Evolutionary conservation across 495 filamentous ascomycete species (phyloP).

Genomic region (Clavariopsis aquatica): DNA sequence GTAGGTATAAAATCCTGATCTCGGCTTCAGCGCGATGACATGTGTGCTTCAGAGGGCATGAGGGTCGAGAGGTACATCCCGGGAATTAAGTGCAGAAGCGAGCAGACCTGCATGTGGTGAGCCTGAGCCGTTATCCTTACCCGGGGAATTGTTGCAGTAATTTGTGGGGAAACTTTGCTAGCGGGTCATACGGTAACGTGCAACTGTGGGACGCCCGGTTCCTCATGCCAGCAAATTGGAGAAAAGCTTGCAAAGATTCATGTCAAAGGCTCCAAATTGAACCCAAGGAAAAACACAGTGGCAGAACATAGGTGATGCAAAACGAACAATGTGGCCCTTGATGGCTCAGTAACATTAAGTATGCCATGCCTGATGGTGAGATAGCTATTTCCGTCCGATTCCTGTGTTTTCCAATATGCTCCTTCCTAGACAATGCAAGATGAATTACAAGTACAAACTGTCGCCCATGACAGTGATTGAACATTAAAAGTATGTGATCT

Average conservation of each 20-base stretch:
- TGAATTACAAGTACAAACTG: background rate
- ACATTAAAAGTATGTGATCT: background rate
- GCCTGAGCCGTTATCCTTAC: background rate
- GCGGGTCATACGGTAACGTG: background rate
- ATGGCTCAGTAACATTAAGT: background rate
- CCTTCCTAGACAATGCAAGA: background rate
- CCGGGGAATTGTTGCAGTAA: background rate
- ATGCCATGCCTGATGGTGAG: background rate
- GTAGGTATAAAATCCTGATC: background rate
- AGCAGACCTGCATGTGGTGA: background rate
- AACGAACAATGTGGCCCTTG: background rate
- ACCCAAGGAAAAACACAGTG: too few relatives aligned
- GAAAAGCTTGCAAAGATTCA: too few relatives aligned
- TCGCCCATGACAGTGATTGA: background rate
- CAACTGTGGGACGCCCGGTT: background rate
- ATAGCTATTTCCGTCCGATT: background rate
- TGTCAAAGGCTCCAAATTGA: too few relatives aligned
- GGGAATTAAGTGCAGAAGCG: background rate
- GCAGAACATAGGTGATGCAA: background rate
- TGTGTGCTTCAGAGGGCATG: background rate
- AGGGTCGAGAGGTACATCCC: background rate
- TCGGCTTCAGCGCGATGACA: background rate
- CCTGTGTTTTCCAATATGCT: background rate
- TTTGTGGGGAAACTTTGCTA: constrained; percentile 1
- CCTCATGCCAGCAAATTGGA: background rate